Base-by-base conservation (phyloP, 176 grass and related monocot genomes). In the Metroxylon sagu region DNA sequence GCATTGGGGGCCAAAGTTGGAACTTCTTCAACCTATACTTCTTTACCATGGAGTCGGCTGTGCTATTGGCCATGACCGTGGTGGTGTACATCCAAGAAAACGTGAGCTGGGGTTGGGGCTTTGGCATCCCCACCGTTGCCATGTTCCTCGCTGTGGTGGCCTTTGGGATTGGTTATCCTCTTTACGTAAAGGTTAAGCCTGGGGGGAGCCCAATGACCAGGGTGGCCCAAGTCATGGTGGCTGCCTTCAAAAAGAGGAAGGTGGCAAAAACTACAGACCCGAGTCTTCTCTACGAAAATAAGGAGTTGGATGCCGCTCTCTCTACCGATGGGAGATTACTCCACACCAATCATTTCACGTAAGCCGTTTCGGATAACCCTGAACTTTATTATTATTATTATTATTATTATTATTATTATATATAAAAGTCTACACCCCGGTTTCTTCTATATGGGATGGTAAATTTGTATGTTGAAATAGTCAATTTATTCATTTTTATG, bases 21-120 rank as follows among this genome's bases (percentile, higher is more conserved):
- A 77, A 49, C 59, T 90, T 82, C 71, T 90, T 90, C 71, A 90
- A 90, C 39, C 53, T 90, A 15, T 90, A 85, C 66, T 90, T 76
- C 71, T 82, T 85, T 56, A 66, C 67, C 61, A 66, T 90, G 35
- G 82, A 71, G 53, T 49, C 79, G 10, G 78, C 82, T 3, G 79
- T 74, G 58, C 57, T 90, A 16, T 30, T 71, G 30, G 86, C 86
- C 1, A 57, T 82, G 48, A 82, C 86, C 3, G 54, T 55, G 26
- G 75, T 85, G 16, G 82, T 90, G 7, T 85, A 85, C 76, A 58
- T 85, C 50, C 86, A 85, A 64, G 82, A 82, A 23, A 85, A 89
- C 50, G 66, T 82, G 1, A 75, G 86, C 0, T 90, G 86, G 86
- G 86, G 74, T 6, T 90, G 82, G 82, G 86, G 82, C 4, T 76